Evolutionary conservation across 352 stramenopile species (phyloP), one percentile per base, ranked within the genome.

Genomic region (Hyaloperonospora arabidopsidis): DNA sequence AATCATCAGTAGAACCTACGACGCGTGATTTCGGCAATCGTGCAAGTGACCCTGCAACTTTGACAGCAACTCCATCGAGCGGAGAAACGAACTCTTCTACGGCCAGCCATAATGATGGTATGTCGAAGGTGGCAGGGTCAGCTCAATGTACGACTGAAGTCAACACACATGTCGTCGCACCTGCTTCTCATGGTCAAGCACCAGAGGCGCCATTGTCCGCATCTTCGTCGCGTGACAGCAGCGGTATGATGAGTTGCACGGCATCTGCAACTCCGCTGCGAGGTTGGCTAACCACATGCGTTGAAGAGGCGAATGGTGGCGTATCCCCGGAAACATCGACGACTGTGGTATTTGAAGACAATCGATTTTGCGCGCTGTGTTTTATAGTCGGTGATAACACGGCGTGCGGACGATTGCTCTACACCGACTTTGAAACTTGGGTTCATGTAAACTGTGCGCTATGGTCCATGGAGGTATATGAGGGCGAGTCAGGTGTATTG

Each of bases 401-500:
- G 25, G 54, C 72, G 11, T 89, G 79, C 39, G 87, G 87, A 10
- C 75, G 87, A 1, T 67, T 96, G 21, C 49, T 96, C 5, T 91
- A 89, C 59, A 76, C 82, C 0, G 80, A 93, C 17, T 59, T 76
- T 18, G 83, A 95, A 38, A 70, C 86, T 22, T 98, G 87, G 86
- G 80, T 97, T 5, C 93, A 98, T 64, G 64, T 91, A 6, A 96
- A 95, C 54, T 98, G 93, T 68, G 88, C 84, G 1, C 49, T 97
- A 14, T 98, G 89, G 89, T 97, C 86, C 6, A 88, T 87, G 32
- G 89, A 98, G 66, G 90, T 97, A 19, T 97, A 78, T 47, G 91
- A 96, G 63, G 79, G 84, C 52, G 66, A 63, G 1, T 65, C 59
- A 5, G 81, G 75, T 39, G 79, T 79, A 51, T 69, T 96, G 8